Percentiles rank a stretch among this genome's conserved stretches.
Evolutionary conservation across 2,329 filamentous ascomycete genomes (phyloP).

Genomic region (Clarireedia paspali): DNA sequence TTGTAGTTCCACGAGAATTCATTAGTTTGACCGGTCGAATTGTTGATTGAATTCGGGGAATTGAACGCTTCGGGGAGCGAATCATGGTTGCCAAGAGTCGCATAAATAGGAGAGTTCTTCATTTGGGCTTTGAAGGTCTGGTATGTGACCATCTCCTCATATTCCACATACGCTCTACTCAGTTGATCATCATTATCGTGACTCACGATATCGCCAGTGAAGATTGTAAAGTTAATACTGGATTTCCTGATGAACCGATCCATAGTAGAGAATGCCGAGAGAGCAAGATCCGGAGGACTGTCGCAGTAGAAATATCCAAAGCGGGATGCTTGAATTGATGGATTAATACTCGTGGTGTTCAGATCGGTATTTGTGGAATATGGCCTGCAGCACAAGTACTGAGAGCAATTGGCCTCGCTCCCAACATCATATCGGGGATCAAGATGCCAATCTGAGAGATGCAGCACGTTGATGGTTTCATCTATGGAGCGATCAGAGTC

Average conservation of each 20-base stretch:
- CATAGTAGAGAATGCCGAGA: conserved; percentile 10
- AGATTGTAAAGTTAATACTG: conserved; percentile 24
- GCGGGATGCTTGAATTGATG: conserved; percentile 1
- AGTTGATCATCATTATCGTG: conserved; percentile 24
- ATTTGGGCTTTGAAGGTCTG: conserved; percentile 25
- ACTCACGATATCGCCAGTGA: conserved; percentile 28
- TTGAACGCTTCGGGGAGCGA: neutral
- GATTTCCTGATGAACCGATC: conserved; percentile 9
- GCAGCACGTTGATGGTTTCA: conserved; percentile 20
- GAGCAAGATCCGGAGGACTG: conserved; percentile 8
- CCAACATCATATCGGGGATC: conserved; percentile 27
- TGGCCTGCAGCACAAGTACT: conserved; percentile 23
- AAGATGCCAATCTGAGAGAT: conserved; percentile 28
- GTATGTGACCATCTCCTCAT: conserved; percentile 24
- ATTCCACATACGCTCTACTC: conserved; percentile 24
- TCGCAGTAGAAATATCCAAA: conserved; percentile 10
- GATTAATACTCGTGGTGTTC: conserved; percentile 1
- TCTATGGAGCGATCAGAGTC: neutral
- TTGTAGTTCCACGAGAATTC: conserved; percentile 10
- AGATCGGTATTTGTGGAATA: conserved; percentile 6
- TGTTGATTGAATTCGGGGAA: conserved; percentile 3
- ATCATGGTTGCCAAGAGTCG: conserved; percentile 27
- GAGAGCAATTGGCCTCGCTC: conserved; percentile 25
- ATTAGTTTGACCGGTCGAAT: conserved; percentile 5
- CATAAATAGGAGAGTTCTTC: conserved; percentile 21